Evolutionary conservation across 2,329 filamentous ascomycete genomes (phyloP).

Genomic region (Alternaria hordeiaustralica): DNA sequence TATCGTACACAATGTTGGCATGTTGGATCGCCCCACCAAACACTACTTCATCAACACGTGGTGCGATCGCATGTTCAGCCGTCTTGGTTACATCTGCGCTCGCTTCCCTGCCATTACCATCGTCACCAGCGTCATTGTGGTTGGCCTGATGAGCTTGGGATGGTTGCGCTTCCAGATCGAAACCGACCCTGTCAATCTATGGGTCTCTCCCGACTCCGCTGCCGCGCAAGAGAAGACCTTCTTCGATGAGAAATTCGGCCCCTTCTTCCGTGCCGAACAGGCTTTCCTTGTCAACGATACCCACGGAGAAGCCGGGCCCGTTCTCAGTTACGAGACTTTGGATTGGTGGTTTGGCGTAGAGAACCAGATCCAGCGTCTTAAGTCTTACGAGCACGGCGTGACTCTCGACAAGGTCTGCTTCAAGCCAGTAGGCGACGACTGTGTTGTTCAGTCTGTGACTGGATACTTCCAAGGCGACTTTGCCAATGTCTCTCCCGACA

Average conservation of each 20-base stretch:
- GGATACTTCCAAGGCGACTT: slow-evolving; percentile 81
- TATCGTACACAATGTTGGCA: slow-evolving; percentile 74
- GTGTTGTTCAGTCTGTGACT: slow-evolving; percentile 90
- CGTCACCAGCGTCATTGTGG: slow-evolving; percentile 72
- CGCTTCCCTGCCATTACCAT: slow-evolving; percentile 87
- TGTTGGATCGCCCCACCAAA: slow-evolving; percentile 78
- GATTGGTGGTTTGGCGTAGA: slow-evolving; percentile 95
- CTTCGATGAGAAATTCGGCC: slow-evolving; percentile 91
- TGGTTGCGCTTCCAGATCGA: slow-evolving; percentile 92
- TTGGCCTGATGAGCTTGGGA: slow-evolving; percentile 81
- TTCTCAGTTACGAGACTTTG: slow-evolving; percentile 87
- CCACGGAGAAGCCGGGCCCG: slow-evolving; percentile 69
- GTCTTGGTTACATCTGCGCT: slow-evolving; percentile 80
- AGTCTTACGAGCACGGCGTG: slow-evolving; percentile 71
- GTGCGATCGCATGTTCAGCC: slow-evolving; percentile 80
- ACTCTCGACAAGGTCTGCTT: slow-evolving; percentile 87
- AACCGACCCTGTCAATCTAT: slow-evolving; percentile 85
- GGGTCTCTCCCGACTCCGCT: slow-evolving; percentile 93
- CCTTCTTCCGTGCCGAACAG: slow-evolving; percentile 94
- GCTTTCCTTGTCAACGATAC: slow-evolving; percentile 93
- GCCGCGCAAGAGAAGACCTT: slow-evolving; percentile 93
- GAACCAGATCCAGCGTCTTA: slow-evolving; percentile 73
- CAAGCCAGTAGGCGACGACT: slow-evolving; percentile 87
- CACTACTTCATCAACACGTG: slow-evolving; percentile 84
- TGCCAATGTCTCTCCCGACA: slow-evolving; percentile 64